Base-by-base conservation (phyloP, 108 stramenopile genomes). In the Aurantiochytrium sp. region DNA sequence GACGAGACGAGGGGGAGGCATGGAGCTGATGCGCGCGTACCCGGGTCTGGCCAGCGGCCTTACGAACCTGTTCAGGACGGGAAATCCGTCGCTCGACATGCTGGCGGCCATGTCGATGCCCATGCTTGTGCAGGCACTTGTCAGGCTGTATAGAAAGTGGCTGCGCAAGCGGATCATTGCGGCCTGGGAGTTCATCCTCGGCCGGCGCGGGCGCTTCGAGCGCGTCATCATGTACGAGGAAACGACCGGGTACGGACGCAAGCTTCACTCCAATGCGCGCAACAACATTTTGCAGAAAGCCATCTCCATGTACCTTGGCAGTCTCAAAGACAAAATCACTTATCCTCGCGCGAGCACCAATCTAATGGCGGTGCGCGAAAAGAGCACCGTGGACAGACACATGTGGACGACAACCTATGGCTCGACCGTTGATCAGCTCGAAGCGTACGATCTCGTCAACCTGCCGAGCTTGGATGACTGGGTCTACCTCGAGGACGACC, bases 221-320 rank as follows among this genome's bases (percentile, higher is more conserved):
- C 59, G 59, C 44, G 44, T 53, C n/a, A 60, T 60, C 43, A 51
- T 25, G 10, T 88, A 64, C 3, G 60, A 88, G 59, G 21, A 51
- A 21, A 18, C 51, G 29, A 42, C 35, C 57, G 51, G 45, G n/a
- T n/a, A 19, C 58, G 19, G 25, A 5, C 23, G 88, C 43, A 44
- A 35, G 5, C 4, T 5, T 5, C 57, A 88, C 88, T 59, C 5
- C 29, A 72, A 89, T 12, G 47, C 88, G 25, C 58, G 92, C 5
- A 92, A 92, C 90, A 90, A 92, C 58, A 92, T 92, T 89, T 72
- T 92, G 29, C 91, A 91, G 69, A 92, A 91, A 88, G 92, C 92
- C 10, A 72, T 92, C 44, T 53, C 88, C 43, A 21, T 90, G 29
- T 92, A 92, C 55, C 29, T 91, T 21, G 44, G 59, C 21, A 12